These are phyloP conservation scores for Raphanus raphanistrum DNA, from an alignment of 345 rosid genomes.

Conservation along the genomic window DNA sequence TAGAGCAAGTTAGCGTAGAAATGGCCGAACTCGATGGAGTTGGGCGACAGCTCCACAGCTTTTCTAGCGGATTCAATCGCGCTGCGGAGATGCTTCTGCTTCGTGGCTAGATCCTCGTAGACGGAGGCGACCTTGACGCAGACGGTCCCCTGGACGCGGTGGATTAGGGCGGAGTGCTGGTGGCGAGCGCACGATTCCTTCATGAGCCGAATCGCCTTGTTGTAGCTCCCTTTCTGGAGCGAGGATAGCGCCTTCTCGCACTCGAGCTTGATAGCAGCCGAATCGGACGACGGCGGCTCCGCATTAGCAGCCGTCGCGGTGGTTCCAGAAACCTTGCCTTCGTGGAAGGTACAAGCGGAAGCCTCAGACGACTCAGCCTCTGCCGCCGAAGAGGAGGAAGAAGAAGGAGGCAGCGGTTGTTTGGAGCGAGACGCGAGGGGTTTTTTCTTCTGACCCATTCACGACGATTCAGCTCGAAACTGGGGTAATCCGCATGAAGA, in stretches of 20 bases:
- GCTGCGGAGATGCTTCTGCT: slow-evolving; percentile 63
- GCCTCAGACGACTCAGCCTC: slow-evolving; percentile 33
- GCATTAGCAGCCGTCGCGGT: slow-evolving; percentile 24
- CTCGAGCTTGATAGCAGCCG: slow-evolving; percentile 56
- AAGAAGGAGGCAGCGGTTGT: slow-evolving; percentile 35
- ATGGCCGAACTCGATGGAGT: slow-evolving; percentile 78
- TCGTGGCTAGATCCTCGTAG: slow-evolving; percentile 63
- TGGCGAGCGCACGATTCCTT: slow-evolving; percentile 67
- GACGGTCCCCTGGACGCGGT: slow-evolving; percentile 87
- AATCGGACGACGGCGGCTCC: slow-evolving; percentile 35
- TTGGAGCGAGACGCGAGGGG: slow-evolving; percentile 57
- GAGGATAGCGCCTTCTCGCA: slow-evolving; percentile 85
- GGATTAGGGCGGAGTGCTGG: slow-evolving; percentile 59
- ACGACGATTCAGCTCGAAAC: slow-evolving; percentile 30
- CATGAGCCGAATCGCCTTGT: slow-evolving; percentile 79
- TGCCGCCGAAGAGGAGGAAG: slow-evolving; percentile 25
- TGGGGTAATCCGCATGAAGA: slow-evolving; percentile 46
- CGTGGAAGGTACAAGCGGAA: background rate
- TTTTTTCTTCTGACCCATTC: slow-evolving; percentile 88
- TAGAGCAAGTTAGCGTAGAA: slow-evolving; percentile 83
- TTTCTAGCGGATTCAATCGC: slow-evolving; percentile 73
- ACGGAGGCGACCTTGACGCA: slow-evolving; percentile 71
- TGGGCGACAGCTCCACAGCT: slow-evolving; percentile 73
- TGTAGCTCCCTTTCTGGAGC: slow-evolving; percentile 83
- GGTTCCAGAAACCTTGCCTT: slow-evolving; percentile 7